These are phyloP conservation scores for Boletellus ananas DNA, from an alignment of 768 basidiomycete species.

Conservation along the genomic window DNA sequence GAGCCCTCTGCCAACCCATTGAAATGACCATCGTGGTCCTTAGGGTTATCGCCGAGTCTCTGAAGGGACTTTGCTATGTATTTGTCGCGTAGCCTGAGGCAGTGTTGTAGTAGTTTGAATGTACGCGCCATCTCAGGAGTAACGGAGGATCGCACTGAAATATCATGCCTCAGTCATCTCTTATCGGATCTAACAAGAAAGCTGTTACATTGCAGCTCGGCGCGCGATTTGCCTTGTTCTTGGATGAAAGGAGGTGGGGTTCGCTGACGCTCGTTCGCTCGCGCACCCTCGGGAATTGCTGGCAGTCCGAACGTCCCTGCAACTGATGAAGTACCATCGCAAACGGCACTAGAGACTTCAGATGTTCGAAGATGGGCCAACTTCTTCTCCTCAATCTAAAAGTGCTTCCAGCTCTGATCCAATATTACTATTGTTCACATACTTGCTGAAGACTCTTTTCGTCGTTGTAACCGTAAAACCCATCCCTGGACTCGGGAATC, in stretches of 20 bases:
- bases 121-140: conserved; percentile 46
- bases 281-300: conserved; percentile 29
- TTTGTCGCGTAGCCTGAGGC: conserved; percentile 91
- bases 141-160: conserved; percentile 22
- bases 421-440: conserved; percentile 25
- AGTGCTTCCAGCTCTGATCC: neutral
- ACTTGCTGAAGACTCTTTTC: conserved; percentile 76
- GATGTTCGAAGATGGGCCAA: conserved; percentile 64
- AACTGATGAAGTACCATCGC: conserved; percentile 30
- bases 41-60: conserved; percentile 91
- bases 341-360: conserved; percentile 36
- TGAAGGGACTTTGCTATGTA: conserved; percentile 88
- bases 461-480: conserved; percentile 76
- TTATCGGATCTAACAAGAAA: neutral
- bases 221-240: conserved; percentile 36
- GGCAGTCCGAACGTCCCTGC: conserved; percentile 40
- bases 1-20: conserved; percentile 58
- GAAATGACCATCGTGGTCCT: conserved; percentile 82
- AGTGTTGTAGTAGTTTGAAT: conserved; percentile 72
- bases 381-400: conserved; percentile 71
- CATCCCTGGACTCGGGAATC: conserved; percentile 56
- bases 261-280: conserved; percentile 15
- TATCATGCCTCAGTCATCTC: conserved; percentile 3
- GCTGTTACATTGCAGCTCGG: conserved; percentile 29
- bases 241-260: conserved; percentile 24